Conservation (phyloP, 345 rosid genomes). For the Camelina sativa region DNA sequence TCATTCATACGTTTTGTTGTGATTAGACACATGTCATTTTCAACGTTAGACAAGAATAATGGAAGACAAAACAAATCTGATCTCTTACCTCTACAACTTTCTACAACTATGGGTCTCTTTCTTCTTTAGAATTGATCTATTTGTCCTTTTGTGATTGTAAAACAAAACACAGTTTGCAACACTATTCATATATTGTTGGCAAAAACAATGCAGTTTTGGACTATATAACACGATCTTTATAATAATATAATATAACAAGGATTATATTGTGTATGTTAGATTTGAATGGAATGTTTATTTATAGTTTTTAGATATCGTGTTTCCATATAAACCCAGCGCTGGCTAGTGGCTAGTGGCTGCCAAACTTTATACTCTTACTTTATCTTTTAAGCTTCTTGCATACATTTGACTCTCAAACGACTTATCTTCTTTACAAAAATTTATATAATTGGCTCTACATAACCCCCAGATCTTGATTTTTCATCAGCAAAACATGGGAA, state of each 20-base stretch:
- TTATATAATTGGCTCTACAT: background rate
- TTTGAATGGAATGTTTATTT: background rate
- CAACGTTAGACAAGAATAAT: background rate
- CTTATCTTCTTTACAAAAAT: too few species aligned
- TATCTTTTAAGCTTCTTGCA: too few species aligned
- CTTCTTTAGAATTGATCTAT: background rate
- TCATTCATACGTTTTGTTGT: background rate
- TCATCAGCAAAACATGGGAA: constrained; percentile 39
- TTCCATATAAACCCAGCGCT: constrained; percentile 9
- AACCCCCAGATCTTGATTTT: constrained; percentile 26
- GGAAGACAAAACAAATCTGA: background rate
- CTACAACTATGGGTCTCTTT: background rate
- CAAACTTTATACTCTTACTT: constrained; percentile 2
- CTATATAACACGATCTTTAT: background rate
- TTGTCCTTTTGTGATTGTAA: background rate
- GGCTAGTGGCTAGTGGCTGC: background rate
- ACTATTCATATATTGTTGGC: background rate
- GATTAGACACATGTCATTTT: background rate
- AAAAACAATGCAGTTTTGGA: background rate
- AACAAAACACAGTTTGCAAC: background rate
- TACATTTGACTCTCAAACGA: background rate
- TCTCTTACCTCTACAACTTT: background rate
- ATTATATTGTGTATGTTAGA: background rate
- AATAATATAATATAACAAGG: too few species aligned
- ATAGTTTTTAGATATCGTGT: background rate